A percentile compares a stretch with the other conserved stretches of the same genome.
Evolutionary conservation across 768 basidiomycete species (phyloP).

Genomic region (Podaxis carcinomalis): DNA sequence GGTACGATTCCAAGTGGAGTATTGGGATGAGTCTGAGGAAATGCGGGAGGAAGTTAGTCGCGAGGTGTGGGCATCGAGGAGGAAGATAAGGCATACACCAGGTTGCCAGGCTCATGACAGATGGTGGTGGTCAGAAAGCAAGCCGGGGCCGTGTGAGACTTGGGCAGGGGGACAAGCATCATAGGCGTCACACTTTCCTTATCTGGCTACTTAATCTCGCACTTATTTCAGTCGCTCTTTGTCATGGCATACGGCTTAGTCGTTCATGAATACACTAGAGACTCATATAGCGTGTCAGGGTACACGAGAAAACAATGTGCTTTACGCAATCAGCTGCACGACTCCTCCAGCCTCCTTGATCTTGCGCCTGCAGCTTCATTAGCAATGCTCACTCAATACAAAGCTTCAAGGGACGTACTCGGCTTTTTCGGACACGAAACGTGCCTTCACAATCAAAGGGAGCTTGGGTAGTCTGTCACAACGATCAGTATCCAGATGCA

Average conservation of each 20-base stretch:
- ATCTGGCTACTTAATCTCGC: constrained; percentile 5
- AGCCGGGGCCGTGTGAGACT: constrained; percentile 13
- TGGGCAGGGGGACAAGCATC: constrained; percentile 4
- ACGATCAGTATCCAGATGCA: neutral
- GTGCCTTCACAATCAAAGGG: constrained; percentile 98
- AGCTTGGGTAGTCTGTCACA: constrained; percentile 69
- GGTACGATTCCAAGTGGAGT: constrained; percentile 55
- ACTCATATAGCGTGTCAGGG: constrained; percentile 23
- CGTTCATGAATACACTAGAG: neutral
- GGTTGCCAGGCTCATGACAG: constrained; percentile 27
- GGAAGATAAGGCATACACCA: constrained; percentile 31
- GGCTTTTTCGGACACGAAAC: constrained; percentile 86
- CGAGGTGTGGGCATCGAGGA: neutral
- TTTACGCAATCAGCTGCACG: constrained; percentile 86
- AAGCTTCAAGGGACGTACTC: constrained; percentile 46
- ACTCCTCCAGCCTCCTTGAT: constrained; percentile 95
- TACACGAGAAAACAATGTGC: constrained; percentile 21
- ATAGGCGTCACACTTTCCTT: constrained; percentile 4
- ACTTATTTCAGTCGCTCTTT: neutral
- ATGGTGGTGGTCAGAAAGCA: constrained; percentile 5
- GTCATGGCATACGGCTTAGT: neutral
- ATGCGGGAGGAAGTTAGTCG: neutral
- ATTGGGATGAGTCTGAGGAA: constrained; percentile 40
- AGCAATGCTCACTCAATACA: neutral
- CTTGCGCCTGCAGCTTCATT: constrained; percentile 41